Conservation (phyloP, 1,284 basidiomycete species). For the Sphaerobolus stellatus region DNA sequence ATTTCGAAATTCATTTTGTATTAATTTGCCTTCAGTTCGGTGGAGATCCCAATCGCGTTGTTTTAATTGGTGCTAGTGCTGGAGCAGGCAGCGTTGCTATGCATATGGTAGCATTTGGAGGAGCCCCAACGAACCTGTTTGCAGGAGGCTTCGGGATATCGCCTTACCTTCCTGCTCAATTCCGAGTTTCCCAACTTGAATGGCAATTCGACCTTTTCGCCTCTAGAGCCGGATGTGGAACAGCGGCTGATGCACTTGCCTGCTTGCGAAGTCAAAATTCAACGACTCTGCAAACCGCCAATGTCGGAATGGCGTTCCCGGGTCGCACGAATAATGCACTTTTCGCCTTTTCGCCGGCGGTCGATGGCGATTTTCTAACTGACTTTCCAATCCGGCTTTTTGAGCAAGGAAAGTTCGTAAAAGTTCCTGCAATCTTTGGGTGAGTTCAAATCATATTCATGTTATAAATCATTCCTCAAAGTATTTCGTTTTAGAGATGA, state of each 20-base stretch:
- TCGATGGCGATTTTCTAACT: constrained; percentile 19
- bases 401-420: constrained; percentile 19
- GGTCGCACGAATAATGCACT: constrained; percentile 15
- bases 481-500: neutral
- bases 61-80: constrained; percentile 11
- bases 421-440: constrained; percentile 22
- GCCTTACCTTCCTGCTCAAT: constrained; percentile 19
- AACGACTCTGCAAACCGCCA: constrained; percentile 18
- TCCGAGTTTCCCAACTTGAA: constrained; percentile 18
- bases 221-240: constrained; percentile 16
- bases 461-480: neutral
- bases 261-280: constrained; percentile 17
- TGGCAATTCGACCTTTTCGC: constrained; percentile 21
- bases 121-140: constrained; percentile 17
- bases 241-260: neutral
- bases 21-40: constrained; percentile 21
- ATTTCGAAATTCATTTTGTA: neutral
- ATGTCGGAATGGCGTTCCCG: constrained; percentile 18
- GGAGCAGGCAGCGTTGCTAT: constrained; percentile 13
- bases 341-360: constrained; percentile 18
- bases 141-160: constrained; percentile 20
- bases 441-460: constrained; percentile 1
- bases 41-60: constrained; percentile 33
- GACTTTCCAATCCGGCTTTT: constrained; percentile 19
- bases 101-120: constrained; percentile 12